Conservation (phyloP, 805 yeast species). For the Zygosaccharomyces kombuchaensis region DNA sequence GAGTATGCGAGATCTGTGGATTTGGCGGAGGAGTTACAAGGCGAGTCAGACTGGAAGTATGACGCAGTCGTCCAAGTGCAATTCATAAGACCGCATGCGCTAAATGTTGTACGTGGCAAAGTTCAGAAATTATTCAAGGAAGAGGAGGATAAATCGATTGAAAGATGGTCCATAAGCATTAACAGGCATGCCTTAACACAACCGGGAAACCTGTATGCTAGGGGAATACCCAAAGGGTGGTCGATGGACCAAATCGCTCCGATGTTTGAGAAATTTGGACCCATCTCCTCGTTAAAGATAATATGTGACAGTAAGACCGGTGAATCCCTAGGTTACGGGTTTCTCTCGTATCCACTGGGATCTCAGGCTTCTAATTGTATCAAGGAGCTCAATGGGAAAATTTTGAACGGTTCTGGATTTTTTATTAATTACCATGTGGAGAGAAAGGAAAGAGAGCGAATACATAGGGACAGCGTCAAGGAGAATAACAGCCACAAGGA, state of each 20-base stretch:
- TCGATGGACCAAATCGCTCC: slow-evolving; percentile 38
- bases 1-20: slow-evolving; percentile 19
- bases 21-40: slow-evolving; percentile 3
- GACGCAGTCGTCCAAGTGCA: slow-evolving; percentile 28
- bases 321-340: slow-evolving; percentile 52
- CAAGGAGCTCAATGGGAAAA: slow-evolving; percentile 44
- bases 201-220: slow-evolving; percentile 56
- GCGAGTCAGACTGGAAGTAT: slow-evolving; percentile 17
- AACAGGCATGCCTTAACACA: slow-evolving; percentile 38
- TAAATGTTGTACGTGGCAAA: slow-evolving; percentile 12
- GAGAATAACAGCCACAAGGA: slow-evolving; percentile 44
- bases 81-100: slow-evolving; percentile 20
- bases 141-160: slow-evolving; percentile 5
- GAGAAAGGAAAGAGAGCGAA: slow-evolving; percentile 51
- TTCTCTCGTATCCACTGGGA: slow-evolving; percentile 56
- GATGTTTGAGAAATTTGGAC: slow-evolving; percentile 41
- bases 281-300: slow-evolving; percentile 43
- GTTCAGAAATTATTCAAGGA: slow-evolving; percentile 7
- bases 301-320: slow-evolving; percentile 41
- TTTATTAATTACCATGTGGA: slow-evolving; percentile 64
- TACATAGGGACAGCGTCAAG: slow-evolving; percentile 34
- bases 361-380: slow-evolving; percentile 63
- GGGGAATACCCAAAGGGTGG: slow-evolving; percentile 43
- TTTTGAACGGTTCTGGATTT: slow-evolving; percentile 29
- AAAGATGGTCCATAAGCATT: slow-evolving; percentile 28